Evolutionary conservation across 495 filamentous ascomycete genomes (phyloP), one percentile per base, ranked within the genome.

Genomic region (Penicillium arizonense): DNA sequence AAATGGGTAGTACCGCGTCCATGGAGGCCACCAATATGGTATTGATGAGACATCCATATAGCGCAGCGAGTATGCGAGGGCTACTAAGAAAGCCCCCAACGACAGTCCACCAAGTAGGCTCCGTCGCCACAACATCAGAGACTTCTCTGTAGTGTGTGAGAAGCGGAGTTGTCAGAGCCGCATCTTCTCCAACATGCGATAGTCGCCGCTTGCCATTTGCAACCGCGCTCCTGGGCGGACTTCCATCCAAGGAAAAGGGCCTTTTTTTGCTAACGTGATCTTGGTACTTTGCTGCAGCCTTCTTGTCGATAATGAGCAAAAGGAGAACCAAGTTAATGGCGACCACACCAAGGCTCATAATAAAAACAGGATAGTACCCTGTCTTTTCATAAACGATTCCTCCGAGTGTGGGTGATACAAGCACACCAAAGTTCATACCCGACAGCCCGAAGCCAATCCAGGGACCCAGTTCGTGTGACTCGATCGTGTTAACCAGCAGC

Each of bases 381-480:
- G 38, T 13, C 24, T 50, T 42, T 10, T 50, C 47, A 40, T 50
- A 50, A 14, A 50, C 28, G 3, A 43, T 50, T 13, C 47, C 47
- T 7, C 47, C 47, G 38, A 50, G 38, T 2, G 47, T 43, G 0
- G 47, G 47, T 42, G 47, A 50, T 35, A 50, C 47, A 32, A 50
- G 47, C 6, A 50, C 47, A 1, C 47, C 47, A 16, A 50, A 42
- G 7, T 42, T 50, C 47, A 50, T 50, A 16, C 47, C 47, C 3
- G 47, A 50, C 6, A 50, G 47, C 14, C 47, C 47, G 11, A 50
- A 50, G 18, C 47, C 38, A 42, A 50, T 43, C 47, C 47, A 50
- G 38, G 47, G 38, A 26, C 47, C 47, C 30, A 50, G 47, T 39
- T 42, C 47, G 38, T 50, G 38, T 18, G 47, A 50, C 47, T 50